phyloP scores from a whole-genome alignment of 352 stramenopile genomes.

The Globisporangium okanoganense region DNA sequence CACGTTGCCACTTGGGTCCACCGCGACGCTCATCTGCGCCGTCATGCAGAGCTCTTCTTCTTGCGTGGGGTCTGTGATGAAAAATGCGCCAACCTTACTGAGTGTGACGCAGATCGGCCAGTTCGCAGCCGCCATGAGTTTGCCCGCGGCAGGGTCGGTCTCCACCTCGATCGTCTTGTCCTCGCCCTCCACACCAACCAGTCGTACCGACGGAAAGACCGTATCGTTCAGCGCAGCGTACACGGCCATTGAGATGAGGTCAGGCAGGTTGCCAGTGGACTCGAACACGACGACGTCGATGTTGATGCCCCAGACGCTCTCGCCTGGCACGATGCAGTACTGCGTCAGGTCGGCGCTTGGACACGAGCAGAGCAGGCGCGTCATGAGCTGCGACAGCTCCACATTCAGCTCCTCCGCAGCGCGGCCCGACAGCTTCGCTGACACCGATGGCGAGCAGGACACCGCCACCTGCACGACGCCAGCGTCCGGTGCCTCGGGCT shows the following conservation, averaged over 20 bases:
- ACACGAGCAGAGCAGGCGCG: constrained; percentile 52
- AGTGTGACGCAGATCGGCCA: constrained; percentile 78
- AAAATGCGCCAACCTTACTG: constrained; percentile 65
- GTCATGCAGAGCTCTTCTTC: constrained; percentile 78
- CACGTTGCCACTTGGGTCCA: constrained; percentile 53
- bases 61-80: constrained; percentile 63
- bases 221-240: constrained; percentile 81
- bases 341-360: constrained; percentile 45
- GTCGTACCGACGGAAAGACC: constrained; percentile 62
- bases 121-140: constrained; percentile 43
- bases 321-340: constrained; percentile 63
- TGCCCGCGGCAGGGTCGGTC: constrained; percentile 54
- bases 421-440: constrained; percentile 62
- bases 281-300: constrained; percentile 83
- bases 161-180: constrained; percentile 79
- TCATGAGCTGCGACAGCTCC: constrained; percentile 78
- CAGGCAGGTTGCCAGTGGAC: constrained; percentile 65
- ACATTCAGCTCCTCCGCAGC: constrained; percentile 74
- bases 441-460: constrained; percentile 70
- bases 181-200: constrained; percentile 69
- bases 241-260: constrained; percentile 76
- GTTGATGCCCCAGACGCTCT: constrained; percentile 70
- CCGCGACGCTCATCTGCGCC: constrained; percentile 67
- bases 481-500: constrained; percentile 39
- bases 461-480: constrained; percentile 54